phyloP scores from a whole-genome alignment of 345 rosid genomes.

The Acer saccharum region DNA sequence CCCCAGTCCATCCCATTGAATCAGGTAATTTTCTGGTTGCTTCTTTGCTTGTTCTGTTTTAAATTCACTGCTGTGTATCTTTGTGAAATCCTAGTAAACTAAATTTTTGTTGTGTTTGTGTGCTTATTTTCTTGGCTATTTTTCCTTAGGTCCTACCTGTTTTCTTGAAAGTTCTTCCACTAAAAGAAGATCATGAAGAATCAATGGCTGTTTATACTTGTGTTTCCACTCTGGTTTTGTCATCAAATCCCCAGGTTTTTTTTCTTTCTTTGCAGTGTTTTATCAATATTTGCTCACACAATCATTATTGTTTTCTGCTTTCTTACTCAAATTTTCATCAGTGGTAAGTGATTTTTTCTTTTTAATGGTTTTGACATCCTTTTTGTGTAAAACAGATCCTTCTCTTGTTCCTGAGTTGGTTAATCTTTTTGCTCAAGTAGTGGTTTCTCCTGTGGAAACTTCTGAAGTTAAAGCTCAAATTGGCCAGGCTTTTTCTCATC shows the following conservation, averaged over 20 bases:
- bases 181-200: constrained; percentile 95
- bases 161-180: constrained; percentile 83
- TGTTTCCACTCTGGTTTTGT: constrained; percentile 71
- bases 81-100: neutral
- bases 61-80: neutral
- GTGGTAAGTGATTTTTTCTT: neutral
- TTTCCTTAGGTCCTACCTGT: constrained; percentile 86
- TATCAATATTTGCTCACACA: neutral
- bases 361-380: neutral
- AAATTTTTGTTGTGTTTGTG: neutral
- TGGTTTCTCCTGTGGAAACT: constrained; percentile 77
- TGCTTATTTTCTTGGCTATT: constrained; percentile 15
- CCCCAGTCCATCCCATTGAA: constrained; percentile 86
- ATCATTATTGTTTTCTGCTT: neutral
- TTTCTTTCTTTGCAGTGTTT: neutral
- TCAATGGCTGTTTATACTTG: constrained; percentile 87
- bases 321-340: constrained; percentile 1
- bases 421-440: constrained; percentile 85
- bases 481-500: constrained; percentile 84
- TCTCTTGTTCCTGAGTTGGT: constrained; percentile 81
- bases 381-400: constrained; percentile 57
- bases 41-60: constrained; percentile 5
- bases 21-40: constrained; percentile 47
- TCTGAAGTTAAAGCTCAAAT: constrained; percentile 84
- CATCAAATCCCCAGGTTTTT: constrained; percentile 83